Percentiles rank a stretch among this genome's conserved stretches.
Conservation (phyloP, 2,329 filamentous ascomycete species). For the Colletotrichum lini region DNA sequence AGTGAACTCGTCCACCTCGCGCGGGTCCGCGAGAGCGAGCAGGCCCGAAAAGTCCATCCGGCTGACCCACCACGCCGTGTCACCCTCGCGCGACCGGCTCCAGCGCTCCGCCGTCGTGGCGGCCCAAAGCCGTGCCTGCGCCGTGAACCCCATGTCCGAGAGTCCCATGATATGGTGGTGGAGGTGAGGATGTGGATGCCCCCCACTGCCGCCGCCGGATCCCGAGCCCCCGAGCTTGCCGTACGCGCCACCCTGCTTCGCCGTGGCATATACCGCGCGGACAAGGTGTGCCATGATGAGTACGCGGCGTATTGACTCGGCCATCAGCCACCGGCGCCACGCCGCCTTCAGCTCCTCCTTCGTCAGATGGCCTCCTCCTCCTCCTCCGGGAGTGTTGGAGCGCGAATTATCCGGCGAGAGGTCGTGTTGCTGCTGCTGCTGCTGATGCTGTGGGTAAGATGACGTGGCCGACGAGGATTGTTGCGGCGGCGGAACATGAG, state of each 20-base stretch:
- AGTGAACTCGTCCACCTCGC: conserved; percentile 42
- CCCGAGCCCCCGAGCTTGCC: conserved; percentile 22
- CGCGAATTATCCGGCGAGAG: conserved; percentile 33
- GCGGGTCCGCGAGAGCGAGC: conserved; percentile 39
- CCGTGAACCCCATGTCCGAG: conserved; percentile 43
- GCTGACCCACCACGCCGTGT: conserved; percentile 42
- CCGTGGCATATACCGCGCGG: conserved; percentile 40
- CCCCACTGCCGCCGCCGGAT: conserved; percentile 1
- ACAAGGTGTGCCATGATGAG: conserved; percentile 41
- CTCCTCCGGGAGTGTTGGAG: conserved; percentile 29
- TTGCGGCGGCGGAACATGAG: conserved; percentile 15
- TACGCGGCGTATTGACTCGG: conserved; percentile 42
- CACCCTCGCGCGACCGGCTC: conserved; percentile 38
- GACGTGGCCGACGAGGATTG: conserved; percentile 27
- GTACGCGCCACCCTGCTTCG: conserved; percentile 37
- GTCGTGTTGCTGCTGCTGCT: conserved; percentile 30
- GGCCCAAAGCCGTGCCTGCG: conserved; percentile 41
- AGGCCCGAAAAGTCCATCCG: conserved; percentile 42
- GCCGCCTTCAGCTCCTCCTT: conserved; percentile 41
- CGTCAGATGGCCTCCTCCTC: conserved; percentile 1
- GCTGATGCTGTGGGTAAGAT: conserved; percentile 32
- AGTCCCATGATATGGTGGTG: conserved; percentile 28
- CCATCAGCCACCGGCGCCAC: conserved; percentile 43
- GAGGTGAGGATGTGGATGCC: conserved; percentile 6
- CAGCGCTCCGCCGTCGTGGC: conserved; percentile 43